Evolutionary conservation across 495 filamentous ascomycete species (phyloP), one percentile per base, ranked within the genome.

Genomic region (Daldinia bambusicola): DNA sequence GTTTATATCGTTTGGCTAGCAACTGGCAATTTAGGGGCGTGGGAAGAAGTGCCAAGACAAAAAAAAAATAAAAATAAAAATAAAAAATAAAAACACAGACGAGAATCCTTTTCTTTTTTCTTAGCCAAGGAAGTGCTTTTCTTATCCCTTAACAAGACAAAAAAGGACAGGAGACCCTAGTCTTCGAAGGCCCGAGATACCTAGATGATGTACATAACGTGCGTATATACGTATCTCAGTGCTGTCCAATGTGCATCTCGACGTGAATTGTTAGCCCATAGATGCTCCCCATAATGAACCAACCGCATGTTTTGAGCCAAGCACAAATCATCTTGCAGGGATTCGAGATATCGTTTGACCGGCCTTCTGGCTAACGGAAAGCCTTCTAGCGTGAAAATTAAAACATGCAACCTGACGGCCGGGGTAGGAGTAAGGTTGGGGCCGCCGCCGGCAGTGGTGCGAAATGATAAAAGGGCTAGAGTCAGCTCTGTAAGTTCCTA

Each of bases 371-470:
- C 57, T 57, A 67, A 51, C 69, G 38, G 55, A 64, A 55, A 50
- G 34, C 45, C 31, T 31, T 53, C 51, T 53, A 53, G 51, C 51
- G 53, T 36, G 37, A 32, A n/a, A 13, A 36, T 20, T 5, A 51
- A 34, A 26, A 57, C 16, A 41, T 43, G 48, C 57, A 55, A 56
- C n/a, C n/a, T n/a, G 50, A 67, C 53, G 55, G 43, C 69, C 53
- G 69, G 69, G 63, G 58, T 71, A 71, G 18, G 32, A 53, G 63
- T 58, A 59, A 57, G 58, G 59, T 71, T 63, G 38, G 48, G 30
- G 20, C 63, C n/a, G n/a, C n/a, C 59, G 63, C 53, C 63, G 63
- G 63, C 63, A 67, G 52, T 63, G 45, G n/a, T 72, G 22, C 59
- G n/a, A 38, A 16, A 30, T 26, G 4, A 55, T 37, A 30, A 55